Evolutionary conservation across 768 basidiomycete species (phyloP).

Genomic region (Leucosporidium creatinivorum): DNA sequence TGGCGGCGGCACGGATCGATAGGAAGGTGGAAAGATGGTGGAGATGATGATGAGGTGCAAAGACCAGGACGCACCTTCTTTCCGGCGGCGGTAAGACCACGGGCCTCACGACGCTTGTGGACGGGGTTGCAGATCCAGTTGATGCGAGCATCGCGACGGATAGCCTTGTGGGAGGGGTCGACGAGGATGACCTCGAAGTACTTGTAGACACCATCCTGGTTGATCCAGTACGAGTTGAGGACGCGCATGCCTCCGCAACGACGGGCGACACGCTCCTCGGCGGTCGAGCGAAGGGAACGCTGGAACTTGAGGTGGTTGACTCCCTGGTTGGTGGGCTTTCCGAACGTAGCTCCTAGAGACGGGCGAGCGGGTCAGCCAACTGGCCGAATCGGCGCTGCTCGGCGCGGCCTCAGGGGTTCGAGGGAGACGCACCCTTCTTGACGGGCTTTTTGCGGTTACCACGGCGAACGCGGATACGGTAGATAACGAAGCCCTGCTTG

Average conservation of each 20-base stretch:
- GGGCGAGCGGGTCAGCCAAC: neutral
- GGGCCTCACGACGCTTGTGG: conserved; percentile 96
- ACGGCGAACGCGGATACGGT: conserved; percentile 91
- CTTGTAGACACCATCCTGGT: conserved; percentile 92
- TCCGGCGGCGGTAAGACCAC: conserved; percentile 92
- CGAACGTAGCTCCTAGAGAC: conserved; percentile 78
- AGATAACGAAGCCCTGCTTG: conserved; percentile 98
- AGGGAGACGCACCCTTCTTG: conserved; percentile 66
- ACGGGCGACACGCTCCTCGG: conserved; percentile 95
- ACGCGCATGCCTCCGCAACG: conserved; percentile 95
- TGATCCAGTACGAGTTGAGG: conserved; percentile 98
- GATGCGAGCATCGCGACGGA: conserved; percentile 92
- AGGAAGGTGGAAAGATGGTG: conserved; percentile 8
- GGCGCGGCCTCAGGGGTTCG: neutral
- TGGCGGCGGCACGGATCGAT: neutral
- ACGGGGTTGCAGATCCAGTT: conserved; percentile 99
- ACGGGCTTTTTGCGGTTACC: conserved; percentile 99
- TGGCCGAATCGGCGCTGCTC: too few relatives aligned
- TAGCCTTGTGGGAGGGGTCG: conserved; percentile 85
- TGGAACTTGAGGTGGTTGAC: conserved; percentile 99
- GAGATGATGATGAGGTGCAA: neutral
- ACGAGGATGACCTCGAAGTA: conserved; percentile 99
- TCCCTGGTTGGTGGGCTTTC: conserved; percentile 99
- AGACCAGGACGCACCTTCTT: conserved; percentile 60
- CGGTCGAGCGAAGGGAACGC: conserved; percentile 80